A percentile compares a stretch with the other conserved stretches of the same genome.
These are phyloP conservation scores for Sphagnum magellanicum DNA, from an alignment of 228 moss, liverwort and hornwort species.

Conservation along the genomic window DNA sequence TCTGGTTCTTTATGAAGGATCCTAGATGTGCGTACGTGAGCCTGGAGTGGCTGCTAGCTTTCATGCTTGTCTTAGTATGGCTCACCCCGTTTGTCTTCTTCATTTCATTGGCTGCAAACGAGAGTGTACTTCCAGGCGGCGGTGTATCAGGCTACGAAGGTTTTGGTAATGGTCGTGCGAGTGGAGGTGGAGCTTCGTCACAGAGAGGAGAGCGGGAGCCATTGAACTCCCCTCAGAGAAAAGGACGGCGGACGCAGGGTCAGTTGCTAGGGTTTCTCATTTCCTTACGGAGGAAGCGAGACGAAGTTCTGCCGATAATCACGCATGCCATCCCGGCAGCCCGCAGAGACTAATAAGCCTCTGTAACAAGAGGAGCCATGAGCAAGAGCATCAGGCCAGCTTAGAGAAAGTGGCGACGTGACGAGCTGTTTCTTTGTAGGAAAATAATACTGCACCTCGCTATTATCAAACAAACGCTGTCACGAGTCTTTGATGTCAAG, in stretches of 20 bases:
- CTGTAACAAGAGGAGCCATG: background rate
- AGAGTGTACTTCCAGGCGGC: constrained; percentile 75
- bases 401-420: no score
- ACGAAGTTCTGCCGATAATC: constrained; percentile 76
- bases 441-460: no score
- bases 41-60: constrained; percentile 85
- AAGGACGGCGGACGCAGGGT: constrained; percentile 51
- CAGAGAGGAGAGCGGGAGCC: constrained; percentile 6
- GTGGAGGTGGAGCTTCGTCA: constrained; percentile 29
- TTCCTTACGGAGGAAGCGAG: constrained; percentile 74
- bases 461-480: no score
- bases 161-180: constrained; percentile 37
- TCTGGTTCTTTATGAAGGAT: constrained; percentile 77
- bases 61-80: constrained; percentile 88
- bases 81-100: constrained; percentile 85
- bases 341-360: constrained; percentile 6
- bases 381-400: no score
- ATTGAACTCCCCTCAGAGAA: no score
- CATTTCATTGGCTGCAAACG: constrained; percentile 91
- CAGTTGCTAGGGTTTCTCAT: constrained; percentile 62
- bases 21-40: constrained; percentile 77
- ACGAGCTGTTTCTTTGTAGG: no score
- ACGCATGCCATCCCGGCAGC: constrained; percentile 39
- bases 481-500: no score
- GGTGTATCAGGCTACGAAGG: constrained; percentile 20